Evolutionary conservation across 331 rosid species (phyloP).

Genomic region (Dryas integrifolia): DNA sequence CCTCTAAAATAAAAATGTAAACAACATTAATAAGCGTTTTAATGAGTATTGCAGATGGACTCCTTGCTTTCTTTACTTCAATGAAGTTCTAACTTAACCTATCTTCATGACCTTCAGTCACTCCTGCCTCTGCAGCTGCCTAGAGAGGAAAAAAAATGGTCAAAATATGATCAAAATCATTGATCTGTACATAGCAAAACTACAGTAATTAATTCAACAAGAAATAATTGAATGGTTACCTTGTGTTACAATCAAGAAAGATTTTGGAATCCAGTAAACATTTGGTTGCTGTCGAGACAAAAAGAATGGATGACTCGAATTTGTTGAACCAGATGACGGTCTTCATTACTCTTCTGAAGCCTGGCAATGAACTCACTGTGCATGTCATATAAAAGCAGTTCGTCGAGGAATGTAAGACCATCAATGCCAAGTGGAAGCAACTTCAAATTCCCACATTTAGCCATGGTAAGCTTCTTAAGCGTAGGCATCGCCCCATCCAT

Average conservation of each 20-base stretch:
- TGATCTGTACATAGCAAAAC: too few species aligned
- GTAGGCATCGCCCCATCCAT: slow-evolving; percentile 11
- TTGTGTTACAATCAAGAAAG: background rate
- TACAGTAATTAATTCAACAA: too few species aligned
- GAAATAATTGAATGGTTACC: background rate
- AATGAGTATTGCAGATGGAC: too few species aligned
- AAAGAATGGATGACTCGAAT: slow-evolving; percentile 3
- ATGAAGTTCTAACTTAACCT: too few species aligned
- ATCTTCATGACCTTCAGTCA: too few species aligned
- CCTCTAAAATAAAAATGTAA: too few species aligned
- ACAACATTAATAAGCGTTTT: too few species aligned
- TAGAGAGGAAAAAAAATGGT: too few species aligned
- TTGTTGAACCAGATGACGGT: background rate
- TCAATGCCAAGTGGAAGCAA: slow-evolving; percentile 17
- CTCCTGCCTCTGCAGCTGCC: too few species aligned
- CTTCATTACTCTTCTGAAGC: background rate
- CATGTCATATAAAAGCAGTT: slow-evolving; percentile 22
- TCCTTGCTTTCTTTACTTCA: too few species aligned
- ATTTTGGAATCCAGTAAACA: background rate
- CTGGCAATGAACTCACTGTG: background rate
- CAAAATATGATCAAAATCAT: too few species aligned
- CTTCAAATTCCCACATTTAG: background rate
- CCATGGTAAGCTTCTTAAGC: slow-evolving; percentile 18
- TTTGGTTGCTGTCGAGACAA: background rate
- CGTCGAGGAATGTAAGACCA: background rate